Base-by-base conservation (phyloP, 768 basidiomycete species). In the Mycena olivaceomarginata region DNA sequence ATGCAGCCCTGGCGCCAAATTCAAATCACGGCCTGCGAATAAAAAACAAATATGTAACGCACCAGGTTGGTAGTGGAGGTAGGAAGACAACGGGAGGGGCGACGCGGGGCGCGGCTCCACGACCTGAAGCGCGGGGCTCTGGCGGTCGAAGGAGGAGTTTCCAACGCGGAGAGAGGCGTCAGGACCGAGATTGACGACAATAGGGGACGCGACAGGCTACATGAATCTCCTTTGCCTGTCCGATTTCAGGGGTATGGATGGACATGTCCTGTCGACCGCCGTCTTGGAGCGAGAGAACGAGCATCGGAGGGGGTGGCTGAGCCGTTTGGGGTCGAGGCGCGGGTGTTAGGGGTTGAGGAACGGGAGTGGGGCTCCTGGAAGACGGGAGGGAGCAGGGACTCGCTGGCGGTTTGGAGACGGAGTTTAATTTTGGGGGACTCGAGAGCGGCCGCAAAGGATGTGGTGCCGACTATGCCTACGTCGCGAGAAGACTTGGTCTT, bases 31-130 rank as follows among this genome's bases (percentile, higher is more conserved):
- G 65, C 74, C 81, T 69, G 37, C 25, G 51, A 62, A 59, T 46
- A 15, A 65, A 43, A 39, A 72, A 37, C 31, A 31, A 53, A 40
- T 20, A 62, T 48, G 46, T 53, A 37, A 82, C 86, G 78, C 78
- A 88, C 92, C 94, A 64, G 93, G 93, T 74, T 94, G 90, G 80
- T 95, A 94, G 80, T 88, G 85, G 69, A 93, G 84, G 82, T 92
- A 94, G 10, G 89, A 82, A 12, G 89, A 86, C 82, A 76, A 65
- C 83, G 63, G 43, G 84, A 81, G 63, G 85, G 75, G 70, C 18
- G 72, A 77, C 3, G 67, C 43, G 62, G 67, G 39, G 18, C 76
- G 76, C 25, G 76, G 76, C 57, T 72, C 63, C 57, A 76, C 82
- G 46, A 82, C 84, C 75, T 77, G 83, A 66, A 82, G 64, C 73